These are phyloP conservation scores for Teratosphaeria nubilosa DNA, from an alignment of 2,329 filamentous ascomycete species.

Conservation along the genomic window DNA sequence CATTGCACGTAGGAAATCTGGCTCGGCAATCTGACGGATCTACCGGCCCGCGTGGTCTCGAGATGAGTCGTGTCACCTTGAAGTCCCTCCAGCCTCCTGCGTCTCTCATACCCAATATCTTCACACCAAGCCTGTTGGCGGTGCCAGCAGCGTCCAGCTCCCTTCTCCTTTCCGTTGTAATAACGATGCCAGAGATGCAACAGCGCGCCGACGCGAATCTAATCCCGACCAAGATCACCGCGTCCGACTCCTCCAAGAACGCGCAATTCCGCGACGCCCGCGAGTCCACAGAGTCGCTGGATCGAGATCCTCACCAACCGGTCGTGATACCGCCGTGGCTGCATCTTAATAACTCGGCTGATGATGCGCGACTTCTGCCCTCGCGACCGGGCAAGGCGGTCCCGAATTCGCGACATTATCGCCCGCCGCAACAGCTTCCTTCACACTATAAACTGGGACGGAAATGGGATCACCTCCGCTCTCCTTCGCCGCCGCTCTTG, in stretches of 20 bases:
- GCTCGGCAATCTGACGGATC: not conserved
- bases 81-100: not conserved
- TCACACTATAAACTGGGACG: constrained; percentile 24
- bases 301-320: constrained; percentile 17
- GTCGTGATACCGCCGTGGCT: constrained; percentile 27
- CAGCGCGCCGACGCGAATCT: constrained; percentile 7
- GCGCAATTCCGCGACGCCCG: not conserved
- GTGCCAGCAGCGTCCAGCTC: constrained; percentile 1
- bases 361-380: constrained; percentile 3
- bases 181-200: constrained; percentile 15
- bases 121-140: not conserved
- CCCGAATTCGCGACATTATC: constrained; percentile 14
- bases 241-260: constrained; percentile 1
- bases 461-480: constrained; percentile 26
- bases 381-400: constrained; percentile 3
- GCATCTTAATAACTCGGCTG: constrained; percentile 20
- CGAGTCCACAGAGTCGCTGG: not conserved
- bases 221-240: constrained; percentile 1
- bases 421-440: constrained; percentile 12
- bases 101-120: not conserved
- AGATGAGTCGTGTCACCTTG: not conserved
- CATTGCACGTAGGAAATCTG: not conserved
- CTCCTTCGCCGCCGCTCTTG: constrained; percentile 25
- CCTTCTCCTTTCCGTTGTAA: not conserved
- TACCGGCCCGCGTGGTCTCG: not conserved